These are phyloP conservation scores for Populus euphratica DNA, from an alignment of 345 rosid genomes.

Conservation along the genomic window DNA sequence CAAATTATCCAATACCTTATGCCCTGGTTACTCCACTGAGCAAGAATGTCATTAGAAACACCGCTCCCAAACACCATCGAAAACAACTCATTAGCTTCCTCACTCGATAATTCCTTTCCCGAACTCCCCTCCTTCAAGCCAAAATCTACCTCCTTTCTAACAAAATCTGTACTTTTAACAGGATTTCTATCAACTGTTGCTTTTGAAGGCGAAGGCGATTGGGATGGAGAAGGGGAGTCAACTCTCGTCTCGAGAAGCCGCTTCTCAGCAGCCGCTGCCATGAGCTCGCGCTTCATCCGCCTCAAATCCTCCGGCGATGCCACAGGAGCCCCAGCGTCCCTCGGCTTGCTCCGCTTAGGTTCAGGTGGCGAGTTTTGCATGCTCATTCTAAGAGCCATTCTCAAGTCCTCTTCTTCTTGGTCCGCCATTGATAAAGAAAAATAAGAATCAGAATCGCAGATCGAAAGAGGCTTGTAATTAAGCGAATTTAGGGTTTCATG, in stretches of 20 bases:
- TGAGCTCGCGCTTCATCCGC: conserved; percentile 72
- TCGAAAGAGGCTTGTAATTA: background rate
- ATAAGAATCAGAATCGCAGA: background rate
- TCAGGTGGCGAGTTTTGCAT: conserved; percentile 90
- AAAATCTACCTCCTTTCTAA: conserved; percentile 26
- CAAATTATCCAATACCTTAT: conserved; percentile 57
- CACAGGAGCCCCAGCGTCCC: conserved; percentile 43
- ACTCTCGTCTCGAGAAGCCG: conserved; percentile 47
- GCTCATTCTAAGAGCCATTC: conserved; percentile 87
- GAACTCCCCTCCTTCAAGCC: conserved; percentile 26
- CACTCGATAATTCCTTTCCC: conserved; percentile 31
- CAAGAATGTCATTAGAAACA: conserved; percentile 69
- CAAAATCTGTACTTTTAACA: conserved; percentile 16
- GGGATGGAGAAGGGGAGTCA: background rate
- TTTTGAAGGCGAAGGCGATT: conserved; percentile 11
- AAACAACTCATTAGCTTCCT: conserved; percentile 67
- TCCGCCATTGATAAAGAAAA: conserved; percentile 61
- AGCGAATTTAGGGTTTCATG: background rate
- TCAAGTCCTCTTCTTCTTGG: conserved; percentile 87
- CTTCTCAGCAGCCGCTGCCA: conserved; percentile 99
- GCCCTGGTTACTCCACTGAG: conserved; percentile 98
- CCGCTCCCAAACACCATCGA: conserved; percentile 65
- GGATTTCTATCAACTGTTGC: conserved; percentile 7
- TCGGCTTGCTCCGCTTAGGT: conserved; percentile 88
- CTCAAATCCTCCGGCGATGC: conserved; percentile 63